Base-by-base conservation (phyloP, 2,329 filamentous ascomycete species). In the Blastomyces emzantsi region DNA sequence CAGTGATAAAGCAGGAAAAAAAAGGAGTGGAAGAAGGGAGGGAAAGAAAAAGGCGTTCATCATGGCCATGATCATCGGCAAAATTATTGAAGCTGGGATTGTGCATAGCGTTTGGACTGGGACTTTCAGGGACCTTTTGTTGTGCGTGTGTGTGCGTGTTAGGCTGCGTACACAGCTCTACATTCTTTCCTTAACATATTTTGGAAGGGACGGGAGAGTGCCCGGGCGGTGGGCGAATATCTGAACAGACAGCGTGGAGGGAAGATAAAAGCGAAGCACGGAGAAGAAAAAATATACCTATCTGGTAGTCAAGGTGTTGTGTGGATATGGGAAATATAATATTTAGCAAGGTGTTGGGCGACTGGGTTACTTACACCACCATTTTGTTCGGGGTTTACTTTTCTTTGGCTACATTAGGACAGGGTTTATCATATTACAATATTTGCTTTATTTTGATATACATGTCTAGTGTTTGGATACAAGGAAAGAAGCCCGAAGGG, bases 291-390 rank as follows among this genome's bases (percentile, higher is more conserved):
- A 30, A 28, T 51, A 51, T 28, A 47, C n/a, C 22, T 51, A 41
- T 36, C 54, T 13, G 36, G 55, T 43, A 22, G 11, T 25, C 17
- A 58, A 11, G 55, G 17, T 39, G 19, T 39, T 58, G 56, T 58
- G 22, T 58, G 56, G 56, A 55, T 33, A 55, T 45, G 33, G 56
- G 56, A 43, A 58, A 58, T 4, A 33, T 58, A 41, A 58, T 39
- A 39, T 25, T 36, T 36, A 58, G 56, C 56, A 43, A 58, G 56
- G 56, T 58, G 56, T 58, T 58, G 33, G 33, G 33, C 13, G 56
- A 55, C 28, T 28, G 36, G 56, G 36, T 25, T 43, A 43, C 41
- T 17, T 43, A 22, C 6, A 41, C 7, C 30, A 28, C 52, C 13
- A 25, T 45, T 43, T 58, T 43, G 22, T 58, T 25, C 22, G 36